Percentiles rank a stretch among this genome's conserved stretches.
phyloP scores from a whole-genome alignment of 768 basidiomycete species.

The Phlegmacium glaucopus region DNA sequence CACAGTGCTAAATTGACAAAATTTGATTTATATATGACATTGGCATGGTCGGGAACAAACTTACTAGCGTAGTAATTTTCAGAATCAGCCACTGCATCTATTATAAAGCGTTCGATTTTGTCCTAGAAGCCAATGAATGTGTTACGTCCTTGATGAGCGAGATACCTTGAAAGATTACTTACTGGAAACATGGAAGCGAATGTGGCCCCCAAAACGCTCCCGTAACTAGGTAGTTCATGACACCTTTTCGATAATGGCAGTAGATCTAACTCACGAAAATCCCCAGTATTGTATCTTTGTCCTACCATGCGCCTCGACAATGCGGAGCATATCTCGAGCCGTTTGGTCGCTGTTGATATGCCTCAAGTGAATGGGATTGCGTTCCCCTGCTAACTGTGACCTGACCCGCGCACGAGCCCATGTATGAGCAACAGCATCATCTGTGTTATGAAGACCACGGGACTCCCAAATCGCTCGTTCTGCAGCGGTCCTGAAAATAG shows the following conservation, averaged over 20 bases:
- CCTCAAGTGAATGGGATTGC: conserved; percentile 22
- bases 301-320: conserved; percentile 27
- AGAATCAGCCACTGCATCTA: conserved; percentile 40
- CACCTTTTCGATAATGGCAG: background rate
- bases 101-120: conserved; percentile 29
- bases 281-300: conserved; percentile 34
- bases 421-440: conserved; percentile 21
- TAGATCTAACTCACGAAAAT: conserved; percentile 19
- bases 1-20: conserved; percentile 24
- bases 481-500: conserved; percentile 31
- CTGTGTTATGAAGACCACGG: conserved; percentile 12
- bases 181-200: conserved; percentile 35
- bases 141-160: background rate
- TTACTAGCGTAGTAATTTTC: conserved; percentile 37
- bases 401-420: conserved; percentile 29
- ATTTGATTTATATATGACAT: background rate
- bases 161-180: conserved; percentile 7
- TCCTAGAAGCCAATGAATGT: conserved; percentile 10
- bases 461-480: conserved; percentile 21
- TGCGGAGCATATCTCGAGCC: conserved; percentile 34
- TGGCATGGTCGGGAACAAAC: no score
- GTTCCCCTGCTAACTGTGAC: conserved; percentile 28
- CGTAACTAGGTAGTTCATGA: conserved; percentile 18
- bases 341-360: conserved; percentile 35
- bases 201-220: conserved; percentile 23